phyloP scores from a whole-genome alignment of 139 green algal species.

The Chloropicon primus region DNA sequence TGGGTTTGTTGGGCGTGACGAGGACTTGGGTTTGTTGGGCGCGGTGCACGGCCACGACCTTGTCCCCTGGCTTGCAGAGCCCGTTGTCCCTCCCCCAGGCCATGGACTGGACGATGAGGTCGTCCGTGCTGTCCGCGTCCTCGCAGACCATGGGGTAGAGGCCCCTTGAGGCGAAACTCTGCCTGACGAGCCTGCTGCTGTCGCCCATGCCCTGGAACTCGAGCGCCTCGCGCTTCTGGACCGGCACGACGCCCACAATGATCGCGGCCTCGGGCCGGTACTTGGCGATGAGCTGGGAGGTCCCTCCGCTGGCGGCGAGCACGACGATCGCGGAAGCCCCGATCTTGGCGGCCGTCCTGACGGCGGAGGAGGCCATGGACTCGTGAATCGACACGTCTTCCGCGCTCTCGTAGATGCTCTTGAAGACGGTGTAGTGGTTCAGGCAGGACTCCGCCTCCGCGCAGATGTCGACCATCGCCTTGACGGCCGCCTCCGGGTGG shows the following conservation, averaged over 20 bases:
- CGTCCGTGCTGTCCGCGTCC: background rate
- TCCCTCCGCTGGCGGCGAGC: conserved; percentile 25
- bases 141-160: background rate
- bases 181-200: background rate
- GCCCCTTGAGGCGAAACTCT: background rate
- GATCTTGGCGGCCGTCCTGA: conserved; percentile 7
- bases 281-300: conserved; percentile 33
- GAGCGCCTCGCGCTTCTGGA: background rate
- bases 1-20: background rate
- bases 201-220: background rate
- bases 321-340: conserved; percentile 25
- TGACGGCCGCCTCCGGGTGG: background rate
- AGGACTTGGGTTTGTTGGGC: background rate
- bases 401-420: background rate
- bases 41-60: background rate
- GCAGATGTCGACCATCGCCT: conserved; percentile 25
- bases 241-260: background rate
- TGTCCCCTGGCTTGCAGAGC: background rate
- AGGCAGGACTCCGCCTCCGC: conserved; percentile 77
- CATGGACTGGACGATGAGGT: background rate
- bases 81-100: background rate
- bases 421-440: conserved; percentile 84
- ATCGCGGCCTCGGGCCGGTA: conserved; percentile 19
- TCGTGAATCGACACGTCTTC: conserved; percentile 5
- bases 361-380: conserved; percentile 10